phyloP scores from a whole-genome alignment of 306 rosid species.

The Cicer judaicum region DNA sequence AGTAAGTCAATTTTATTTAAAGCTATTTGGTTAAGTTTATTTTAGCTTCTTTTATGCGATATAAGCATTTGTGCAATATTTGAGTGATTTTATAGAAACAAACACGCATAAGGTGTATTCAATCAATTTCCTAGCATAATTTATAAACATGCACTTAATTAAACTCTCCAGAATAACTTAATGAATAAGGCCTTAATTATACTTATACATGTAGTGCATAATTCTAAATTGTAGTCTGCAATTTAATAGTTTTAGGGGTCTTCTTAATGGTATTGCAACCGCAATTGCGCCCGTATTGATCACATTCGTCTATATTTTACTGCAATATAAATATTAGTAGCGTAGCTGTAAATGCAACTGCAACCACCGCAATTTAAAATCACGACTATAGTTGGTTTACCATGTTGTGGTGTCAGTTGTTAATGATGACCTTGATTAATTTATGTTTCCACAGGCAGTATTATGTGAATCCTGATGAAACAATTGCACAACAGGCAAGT shows the following conservation, averaged over 20 bases:
- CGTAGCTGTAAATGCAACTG: no score
- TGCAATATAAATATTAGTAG: no score
- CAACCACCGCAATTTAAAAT: no score
- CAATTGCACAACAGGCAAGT: constrained; percentile 62
- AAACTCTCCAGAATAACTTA: neutral
- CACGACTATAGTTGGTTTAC: neutral
- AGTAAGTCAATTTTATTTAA: constrained; percentile 50
- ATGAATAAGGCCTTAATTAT: neutral
- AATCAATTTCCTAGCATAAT: neutral
- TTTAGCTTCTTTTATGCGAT: neutral
- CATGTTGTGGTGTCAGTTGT: neutral
- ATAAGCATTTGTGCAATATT: neutral
- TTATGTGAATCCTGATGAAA: constrained; percentile 78
- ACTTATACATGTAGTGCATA: no score
- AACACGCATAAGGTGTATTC: neutral
- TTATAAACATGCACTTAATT: neutral
- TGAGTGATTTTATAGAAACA: neutral
- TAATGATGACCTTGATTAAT: constrained; percentile 1
- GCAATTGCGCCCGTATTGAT: no score
- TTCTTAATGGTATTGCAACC: no score
- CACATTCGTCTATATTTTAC: no score
- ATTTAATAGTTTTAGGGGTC: no score
- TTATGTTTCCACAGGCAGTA: constrained; percentile 72
- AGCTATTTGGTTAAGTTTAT: neutral
- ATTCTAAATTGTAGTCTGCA: no score